Percentiles rank a stretch among this genome's conserved stretches.
phyloP scores from a whole-genome alignment of 352 stramenopile species.

The Peronospora belbahrii region DNA sequence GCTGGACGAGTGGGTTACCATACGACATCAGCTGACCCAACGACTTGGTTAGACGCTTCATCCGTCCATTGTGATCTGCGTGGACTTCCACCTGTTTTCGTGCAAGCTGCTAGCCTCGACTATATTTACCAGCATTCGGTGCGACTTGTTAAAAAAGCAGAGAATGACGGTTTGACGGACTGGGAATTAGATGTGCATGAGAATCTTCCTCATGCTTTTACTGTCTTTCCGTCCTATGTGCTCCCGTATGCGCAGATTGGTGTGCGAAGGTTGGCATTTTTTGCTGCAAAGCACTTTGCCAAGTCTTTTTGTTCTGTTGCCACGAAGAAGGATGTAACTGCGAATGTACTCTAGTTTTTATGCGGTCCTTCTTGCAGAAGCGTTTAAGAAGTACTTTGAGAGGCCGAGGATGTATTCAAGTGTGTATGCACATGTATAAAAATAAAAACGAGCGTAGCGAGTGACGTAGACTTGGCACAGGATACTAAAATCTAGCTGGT shows the following conservation, averaged over 20 bases:
- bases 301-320: not conserved
- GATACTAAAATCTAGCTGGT: no score
- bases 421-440: no score
- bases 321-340: not conserved
- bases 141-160: conserved; percentile 26
- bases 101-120: conserved; percentile 38
- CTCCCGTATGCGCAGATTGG: conserved; percentile 31
- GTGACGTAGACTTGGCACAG: no score
- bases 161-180: conserved; percentile 27
- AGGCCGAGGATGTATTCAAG: no score
- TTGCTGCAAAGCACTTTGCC: conserved; percentile 28
- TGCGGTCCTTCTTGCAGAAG: no score
- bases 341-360: conserved; percentile 4
- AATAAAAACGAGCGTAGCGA: no score
- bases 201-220: conserved; percentile 35
- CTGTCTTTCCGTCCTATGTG: conserved; percentile 29
- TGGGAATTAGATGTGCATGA: conserved; percentile 42
- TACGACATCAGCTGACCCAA: conserved; percentile 8
- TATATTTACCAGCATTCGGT: conserved; percentile 33
- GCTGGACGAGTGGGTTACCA: conserved; percentile 18
- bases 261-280: conserved; percentile 26
- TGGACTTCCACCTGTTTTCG: conserved; percentile 33
- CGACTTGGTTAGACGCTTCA: conserved; percentile 31
- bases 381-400: no score
- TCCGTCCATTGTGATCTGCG: conserved; percentile 45